These are phyloP conservation scores for Westerdykella ornata DNA, from an alignment of 2,329 filamentous ascomycete genomes.

Conservation along the genomic window DNA sequence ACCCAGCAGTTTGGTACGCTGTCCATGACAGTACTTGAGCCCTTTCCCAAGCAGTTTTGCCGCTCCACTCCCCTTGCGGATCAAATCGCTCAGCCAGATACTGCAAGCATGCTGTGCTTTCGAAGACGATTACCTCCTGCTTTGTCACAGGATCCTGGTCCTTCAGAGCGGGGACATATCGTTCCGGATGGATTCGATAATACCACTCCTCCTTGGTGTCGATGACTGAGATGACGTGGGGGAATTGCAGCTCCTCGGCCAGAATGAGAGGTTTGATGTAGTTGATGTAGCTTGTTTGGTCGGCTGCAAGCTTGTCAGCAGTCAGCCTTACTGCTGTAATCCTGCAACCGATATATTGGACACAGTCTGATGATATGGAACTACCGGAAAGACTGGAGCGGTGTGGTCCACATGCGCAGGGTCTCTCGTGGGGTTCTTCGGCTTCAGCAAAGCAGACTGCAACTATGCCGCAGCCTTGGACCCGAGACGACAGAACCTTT, in stretches of 20 bases:
- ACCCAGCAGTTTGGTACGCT: constrained; percentile 34
- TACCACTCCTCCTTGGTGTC: constrained; percentile 33
- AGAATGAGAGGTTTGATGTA: constrained; percentile 39
- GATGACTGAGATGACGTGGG: constrained; percentile 31
- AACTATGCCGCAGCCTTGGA: no score
- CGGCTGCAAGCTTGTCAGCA: constrained; percentile 13
- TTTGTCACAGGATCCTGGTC: constrained; percentile 26
- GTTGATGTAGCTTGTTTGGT: constrained; percentile 36
- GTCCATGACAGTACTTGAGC: constrained; percentile 29
- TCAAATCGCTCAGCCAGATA: constrained; percentile 35
- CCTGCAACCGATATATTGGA: no score
- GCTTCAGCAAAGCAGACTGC: no score
- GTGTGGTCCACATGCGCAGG: no score
- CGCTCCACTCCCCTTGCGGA: constrained; percentile 26
- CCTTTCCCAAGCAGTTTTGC: constrained; percentile 26
- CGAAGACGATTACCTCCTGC: constrained; percentile 31
- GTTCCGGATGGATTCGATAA: constrained; percentile 33
- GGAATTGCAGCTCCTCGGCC: constrained; percentile 29
- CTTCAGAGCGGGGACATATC: constrained; percentile 31
- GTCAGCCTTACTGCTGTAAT: no score
- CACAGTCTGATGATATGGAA: no score
- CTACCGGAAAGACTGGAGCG: no score
- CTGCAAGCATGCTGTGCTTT: constrained; percentile 36
- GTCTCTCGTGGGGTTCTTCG: no score
- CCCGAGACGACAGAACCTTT: no score